Evolutionary conservation across 257 asterid species (phyloP), one percentile per base, ranked within the genome.

Genomic region (Solanum clarkiae): DNA sequence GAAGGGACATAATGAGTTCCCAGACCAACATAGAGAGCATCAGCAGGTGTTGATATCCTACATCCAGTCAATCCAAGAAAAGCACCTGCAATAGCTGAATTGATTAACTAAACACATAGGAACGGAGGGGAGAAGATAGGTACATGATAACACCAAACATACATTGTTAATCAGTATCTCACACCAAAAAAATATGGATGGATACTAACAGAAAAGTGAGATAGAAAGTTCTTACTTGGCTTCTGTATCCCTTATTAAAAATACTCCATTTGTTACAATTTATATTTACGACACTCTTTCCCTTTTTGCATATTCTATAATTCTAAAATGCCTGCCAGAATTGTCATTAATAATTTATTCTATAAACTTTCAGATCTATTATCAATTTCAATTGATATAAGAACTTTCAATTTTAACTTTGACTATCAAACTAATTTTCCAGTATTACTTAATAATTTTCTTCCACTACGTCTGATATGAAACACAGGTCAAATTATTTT

Each of bases 61-160:
- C 86, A 91, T 79, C 99, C 99, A 63, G 99, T 96, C 90, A 96
- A 89, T 89, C 97, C 99, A 88, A 96, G 98, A 89, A 94, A 96
- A 81, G 95, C 93, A 91, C 99, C 99, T 96, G 94, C 86, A 93
- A 87, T 59, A 56, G 63, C 16, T 40, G 12, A 57, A 29, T 17
- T 14, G 68, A 24, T 47, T 22, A 55, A 77, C 16, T 45, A 77
- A 54, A 26, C 62, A 49, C 45, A 49, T 77, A 24, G 63, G 16
- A 53, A 51, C 24, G 63, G 63, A 77, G 42, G 14, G 24, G 45
- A 24, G 62, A 74, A 74, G 81, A 74, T 13, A 47, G 45, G 26
- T 77, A 62, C 14, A 77, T 2, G 5, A 77, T 20, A 20, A 77
- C 62, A 71, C 63, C 82, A 49, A 24, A 51, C 6, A 26, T 51